Base-by-base conservation (phyloP, 2,329 filamentous ascomycete genomes). In the Drechslerella dactyloides region DNA sequence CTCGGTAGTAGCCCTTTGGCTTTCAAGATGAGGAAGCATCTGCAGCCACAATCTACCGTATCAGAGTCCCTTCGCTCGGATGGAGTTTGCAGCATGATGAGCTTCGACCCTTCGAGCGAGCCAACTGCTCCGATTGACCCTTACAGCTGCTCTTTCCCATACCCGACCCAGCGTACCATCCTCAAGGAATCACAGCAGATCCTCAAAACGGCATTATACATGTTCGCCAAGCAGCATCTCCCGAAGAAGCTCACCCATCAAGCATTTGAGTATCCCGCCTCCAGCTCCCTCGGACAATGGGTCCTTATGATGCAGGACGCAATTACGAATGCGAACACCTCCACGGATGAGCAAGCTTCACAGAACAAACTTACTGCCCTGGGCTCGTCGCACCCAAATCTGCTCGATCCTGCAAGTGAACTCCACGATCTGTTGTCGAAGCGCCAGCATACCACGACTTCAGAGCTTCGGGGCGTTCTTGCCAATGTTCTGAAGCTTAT, bases 151-250 rank as follows among this genome's bases (percentile, higher is more conserved):
- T 63, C 56, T 17, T 63, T 70, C 30, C 65, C 65, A 11, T 70
- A 70, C 21, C 65, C 65, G 23, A 70, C 65, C 2, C 37, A 59
- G 30, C 46, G 65, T 21, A 55, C 46, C 5, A 63, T 70, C n/a
- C 57, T 70, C 19, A 70, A 70, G 33, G 58, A 70, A 30, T 48
- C 58, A 1, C 58, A 56, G 15, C 44, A 27, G 15, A 70, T 70
- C 24, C 8, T 63, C 8, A 70, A 70, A 17, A 58, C 35, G 3
- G 54, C 65, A 4, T 21, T 70, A 5, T 70, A 70, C 35, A 53
- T 63, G 30, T 70, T 70, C 17, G 54, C 52, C 2, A 70, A 63
- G 27, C 17, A 11, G 10, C 50, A 63, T 40, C 24, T 70, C 10
- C 65, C 65, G 5, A 58, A 70, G 13, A 70, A 59, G 48, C 54